Conservation (phyloP, 2,329 filamentous ascomycete species). For the Didymella lethalis region DNA sequence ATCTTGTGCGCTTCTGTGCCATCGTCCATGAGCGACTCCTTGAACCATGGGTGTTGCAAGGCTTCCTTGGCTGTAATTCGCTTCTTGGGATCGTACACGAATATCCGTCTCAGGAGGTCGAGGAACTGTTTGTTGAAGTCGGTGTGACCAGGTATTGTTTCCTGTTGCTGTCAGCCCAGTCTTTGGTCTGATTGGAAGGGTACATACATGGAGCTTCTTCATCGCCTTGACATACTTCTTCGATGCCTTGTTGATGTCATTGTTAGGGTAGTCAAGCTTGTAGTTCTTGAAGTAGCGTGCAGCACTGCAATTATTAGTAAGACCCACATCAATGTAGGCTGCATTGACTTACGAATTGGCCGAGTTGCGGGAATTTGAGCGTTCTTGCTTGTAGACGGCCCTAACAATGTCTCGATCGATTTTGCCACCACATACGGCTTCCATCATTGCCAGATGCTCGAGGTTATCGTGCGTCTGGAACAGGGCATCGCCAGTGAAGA, state of each 20-base stretch:
- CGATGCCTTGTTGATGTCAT: conserved; percentile 68
- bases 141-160: conserved; percentile 67
- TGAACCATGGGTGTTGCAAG: conserved; percentile 72
- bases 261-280: conserved; percentile 69
- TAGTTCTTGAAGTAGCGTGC: conserved; percentile 63
- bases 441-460: conserved; percentile 75
- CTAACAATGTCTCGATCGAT: conserved; percentile 64
- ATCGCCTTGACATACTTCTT: conserved; percentile 74
- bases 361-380: conserved; percentile 58
- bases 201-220: conserved; percentile 66
- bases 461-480: conserved; percentile 75
- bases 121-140: conserved; percentile 70
- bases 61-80: conserved; percentile 71
- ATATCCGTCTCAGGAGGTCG: conserved; percentile 68
- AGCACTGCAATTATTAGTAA: conserved; percentile 44
- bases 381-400: conserved; percentile 60
- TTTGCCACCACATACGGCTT: conserved; percentile 65
- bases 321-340: no score
- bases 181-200: not conserved
- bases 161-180: conserved; percentile 51
- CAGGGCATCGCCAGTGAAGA: conserved; percentile 72
- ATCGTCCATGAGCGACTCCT: conserved; percentile 69
- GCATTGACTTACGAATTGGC: conserved; percentile 61
- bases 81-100: conserved; percentile 71
- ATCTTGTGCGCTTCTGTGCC: conserved; percentile 71